Conservation (phyloP, 2,329 filamentous ascomycete genomes). For the Aspergillus proliferans region DNA sequence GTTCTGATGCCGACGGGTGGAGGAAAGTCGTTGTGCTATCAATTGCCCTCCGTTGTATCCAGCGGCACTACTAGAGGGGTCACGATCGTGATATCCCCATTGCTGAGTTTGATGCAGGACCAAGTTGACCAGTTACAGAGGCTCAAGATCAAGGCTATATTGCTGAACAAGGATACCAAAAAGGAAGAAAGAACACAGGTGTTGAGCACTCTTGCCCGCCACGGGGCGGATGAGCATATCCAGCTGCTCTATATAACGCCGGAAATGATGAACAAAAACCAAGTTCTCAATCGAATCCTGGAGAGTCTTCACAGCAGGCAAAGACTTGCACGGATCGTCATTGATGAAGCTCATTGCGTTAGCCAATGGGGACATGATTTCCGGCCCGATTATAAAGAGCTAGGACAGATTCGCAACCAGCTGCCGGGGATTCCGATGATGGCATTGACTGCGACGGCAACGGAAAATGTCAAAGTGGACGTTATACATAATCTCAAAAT, state of each 20-base stretch:
- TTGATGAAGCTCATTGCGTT: conserved; percentile 98
- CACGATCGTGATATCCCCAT: conserved; percentile 88
- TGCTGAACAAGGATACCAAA: conserved; percentile 73
- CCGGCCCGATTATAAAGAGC: conserved; percentile 84
- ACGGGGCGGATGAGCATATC: conserved; percentile 66
- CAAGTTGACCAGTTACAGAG: conserved; percentile 77
- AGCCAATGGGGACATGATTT: conserved; percentile 99
- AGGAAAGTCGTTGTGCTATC: conserved; percentile 94
- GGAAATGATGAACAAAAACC: conserved; percentile 87
- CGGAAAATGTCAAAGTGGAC: conserved; percentile 84
- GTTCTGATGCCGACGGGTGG: conserved; percentile 97
- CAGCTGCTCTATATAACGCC: conserved; percentile 93
- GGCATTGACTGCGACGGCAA: conserved; percentile 92
- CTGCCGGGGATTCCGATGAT: conserved; percentile 82
- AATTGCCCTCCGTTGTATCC: conserved; percentile 77
- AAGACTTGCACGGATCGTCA: conserved; percentile 82
- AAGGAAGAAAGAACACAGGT: conserved; percentile 59
- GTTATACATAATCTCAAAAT: conserved; percentile 90
- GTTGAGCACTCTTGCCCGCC: conserved; percentile 56
- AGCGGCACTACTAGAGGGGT: conserved; percentile 76
- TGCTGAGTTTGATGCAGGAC: conserved; percentile 95
- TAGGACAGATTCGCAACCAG: conserved; percentile 65
- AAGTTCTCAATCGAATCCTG: conserved; percentile 60
- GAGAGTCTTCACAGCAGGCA: conserved; percentile 60
- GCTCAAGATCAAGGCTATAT: conserved; percentile 69